Base-by-base conservation (phyloP, 257 asterid species). In the Rubia yunnanensis region DNA sequence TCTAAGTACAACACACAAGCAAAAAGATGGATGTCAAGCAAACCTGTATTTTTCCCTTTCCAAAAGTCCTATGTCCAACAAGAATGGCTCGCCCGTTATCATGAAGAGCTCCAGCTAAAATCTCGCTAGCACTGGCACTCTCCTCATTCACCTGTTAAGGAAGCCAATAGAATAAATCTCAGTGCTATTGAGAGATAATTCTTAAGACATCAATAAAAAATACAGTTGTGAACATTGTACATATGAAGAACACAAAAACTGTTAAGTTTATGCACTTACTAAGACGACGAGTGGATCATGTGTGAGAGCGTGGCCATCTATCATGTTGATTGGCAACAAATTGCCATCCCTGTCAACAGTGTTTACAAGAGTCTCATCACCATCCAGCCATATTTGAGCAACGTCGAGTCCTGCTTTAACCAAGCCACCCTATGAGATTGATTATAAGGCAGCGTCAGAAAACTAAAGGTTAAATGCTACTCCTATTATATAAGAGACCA, bases 101-200 rank as follows among this genome's bases (percentile, higher is more conserved):
- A 54, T 84, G 97, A 32, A 92, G 95, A 17, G 98, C 98, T 46
- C 98, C 96, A 0, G 98, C 96, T 35, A 92, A 83, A 76, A 92
- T 92, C 86, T 92, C 98, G 71, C 96, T 92, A 1, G 97, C 96
- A 78, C 97, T 92, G 17, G 98, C 98, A 79, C 97, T 92, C 60
- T 86, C 98, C 74, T 87, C 98, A 23, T 92, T 89, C 71, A 92
- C 98, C 97, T 89, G 69, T 76, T 64, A 64, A 48, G 10, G 10
- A 34, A 39, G 34, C 31, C 39, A 35, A 17, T 24, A 22, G 15
- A 22, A 50, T 41, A 35, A 62, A 59, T 41, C 63, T 60, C 5
- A 63, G 31, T 5, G 44, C 46, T 28, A 34, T 23, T 5, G 18
- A 8, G 66, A 48, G 23, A 10, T 3, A 31, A 60, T 22, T 31